Evolutionary conservation across 306 rosid genomes (phyloP).

Genomic region (Benincasa hispida): DNA sequence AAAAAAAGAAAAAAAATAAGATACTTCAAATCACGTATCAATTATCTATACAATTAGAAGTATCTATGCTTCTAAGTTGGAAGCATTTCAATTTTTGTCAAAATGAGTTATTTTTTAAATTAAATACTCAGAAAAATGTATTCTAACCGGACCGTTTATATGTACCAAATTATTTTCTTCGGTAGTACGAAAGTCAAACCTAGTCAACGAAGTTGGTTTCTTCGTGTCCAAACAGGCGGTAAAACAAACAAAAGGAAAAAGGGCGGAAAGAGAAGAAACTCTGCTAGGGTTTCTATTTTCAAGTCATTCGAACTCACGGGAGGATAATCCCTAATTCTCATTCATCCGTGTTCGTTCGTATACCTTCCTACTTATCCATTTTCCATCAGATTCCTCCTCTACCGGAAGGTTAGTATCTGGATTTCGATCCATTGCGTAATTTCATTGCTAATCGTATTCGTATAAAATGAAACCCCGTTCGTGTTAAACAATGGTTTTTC

Average conservation of each 20-base stretch:
- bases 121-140: too few relatives aligned
- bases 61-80: too few relatives aligned
- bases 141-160: too few relatives aligned
- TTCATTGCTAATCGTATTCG: neutral
- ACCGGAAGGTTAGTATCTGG: neutral
- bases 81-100: too few relatives aligned
- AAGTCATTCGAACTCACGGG: neutral
- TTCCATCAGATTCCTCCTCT: neutral
- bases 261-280: neutral
- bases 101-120: too few relatives aligned
- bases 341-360: neutral
- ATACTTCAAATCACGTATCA: too few relatives aligned
- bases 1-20: too few relatives aligned
- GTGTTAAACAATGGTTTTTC: neutral
- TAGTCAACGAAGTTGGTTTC: neutral
- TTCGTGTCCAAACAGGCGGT: neutral
- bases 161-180: neutral
- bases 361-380: neutral
- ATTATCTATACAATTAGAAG: too few relatives aligned
- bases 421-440: neutral
- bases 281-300: slow-evolving; percentile 2
- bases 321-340: neutral
- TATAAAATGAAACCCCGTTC: neutral
- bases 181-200: neutral
- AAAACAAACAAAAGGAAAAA: neutral